Evolutionary conservation across 208 protist genomes (phyloP).

Genomic region (Leptomonas seymouri): DNA sequence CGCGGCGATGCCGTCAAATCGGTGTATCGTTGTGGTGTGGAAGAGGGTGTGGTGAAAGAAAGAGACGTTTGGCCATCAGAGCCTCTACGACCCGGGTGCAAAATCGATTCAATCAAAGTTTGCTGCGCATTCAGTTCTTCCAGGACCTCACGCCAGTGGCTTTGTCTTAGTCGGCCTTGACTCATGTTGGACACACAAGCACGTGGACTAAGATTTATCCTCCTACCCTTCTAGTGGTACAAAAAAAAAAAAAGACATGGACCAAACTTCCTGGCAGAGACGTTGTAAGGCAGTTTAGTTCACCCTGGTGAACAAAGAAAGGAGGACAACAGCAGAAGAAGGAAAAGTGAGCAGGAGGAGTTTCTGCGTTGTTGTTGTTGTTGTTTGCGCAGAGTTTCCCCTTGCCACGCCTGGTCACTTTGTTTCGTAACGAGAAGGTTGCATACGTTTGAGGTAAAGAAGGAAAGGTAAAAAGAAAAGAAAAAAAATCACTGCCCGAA

Average conservation of each 20-base stretch:
- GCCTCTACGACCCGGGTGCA: slow-evolving; percentile 13
- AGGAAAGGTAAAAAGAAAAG: no score
- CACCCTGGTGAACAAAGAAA: no score
- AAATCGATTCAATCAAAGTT: slow-evolving; percentile 26
- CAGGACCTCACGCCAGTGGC: slow-evolving; percentile 30
- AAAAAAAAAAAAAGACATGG: background rate
- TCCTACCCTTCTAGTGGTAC: background rate
- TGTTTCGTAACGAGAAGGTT: no score
- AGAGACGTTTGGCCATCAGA: background rate
- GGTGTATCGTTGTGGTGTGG: background rate
- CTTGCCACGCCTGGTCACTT: no score
- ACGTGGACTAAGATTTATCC: background rate
- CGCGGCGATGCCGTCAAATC: background rate
- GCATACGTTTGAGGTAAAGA: no score
- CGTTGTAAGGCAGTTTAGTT: no score
- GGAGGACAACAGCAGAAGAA: no score
- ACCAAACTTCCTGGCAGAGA: no score
- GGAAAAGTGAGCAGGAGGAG: no score
- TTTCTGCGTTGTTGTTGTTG: no score
- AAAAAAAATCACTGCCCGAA: no score
- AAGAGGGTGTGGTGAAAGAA: background rate
- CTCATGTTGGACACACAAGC: background rate
- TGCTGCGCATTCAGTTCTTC: slow-evolving; percentile 35
- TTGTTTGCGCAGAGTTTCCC: no score
- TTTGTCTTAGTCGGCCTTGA: slow-evolving; percentile 1